Evolutionary conservation across 208 protist species (phyloP), one percentile per base, ranked within the genome.

Genomic region (Trichomonas vaginalis): DNA sequence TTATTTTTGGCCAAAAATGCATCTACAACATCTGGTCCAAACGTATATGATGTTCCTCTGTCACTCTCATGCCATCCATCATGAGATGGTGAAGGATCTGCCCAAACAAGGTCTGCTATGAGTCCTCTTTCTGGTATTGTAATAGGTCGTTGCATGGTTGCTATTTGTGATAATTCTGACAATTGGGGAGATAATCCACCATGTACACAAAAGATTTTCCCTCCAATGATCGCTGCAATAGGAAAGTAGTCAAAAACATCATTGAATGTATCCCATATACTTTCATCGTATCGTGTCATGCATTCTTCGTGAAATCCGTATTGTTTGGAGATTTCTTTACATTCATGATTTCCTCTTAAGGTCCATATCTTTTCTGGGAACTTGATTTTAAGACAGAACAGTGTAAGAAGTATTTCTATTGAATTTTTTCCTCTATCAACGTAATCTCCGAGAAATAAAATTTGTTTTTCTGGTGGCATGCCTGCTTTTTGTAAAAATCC

Each of bases 31-130:
- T 99, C 99, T 27, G 98, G 96, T 15, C 99, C 99, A 97, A 99
- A 99, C 10, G 98, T 99, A 96, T 98, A 99, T 0, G 98, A 99
- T 83, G 99, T 99, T 61, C 99, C 98, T 40, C 99, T 98, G 47
- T 99, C 99, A 97, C 99, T 99, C 42, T 99, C 98, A 35, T 98
- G 98, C 98, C 98, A 99, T 9, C 92, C 92, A 51, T 92, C 37
- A 42, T 42, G n/a, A 37, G 97, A 98, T 70, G 98, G 97, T 56
- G 99, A 98, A 8, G 99, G 99, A 97, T 99, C 99, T 14, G 98
- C 98, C 99, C 99, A 99, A 12, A 99, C 97, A 62, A 99, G 97
- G 96, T 99, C 99, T 97, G 99, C 99, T 23, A 99, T 98, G 48
- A 99, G 97, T 1, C 99, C 98, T 14, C 14, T 14, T 35, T 39